phyloP scores from a whole-genome alignment of 164 flowering plant genomes.

The Warburgia ugandensis region DNA sequence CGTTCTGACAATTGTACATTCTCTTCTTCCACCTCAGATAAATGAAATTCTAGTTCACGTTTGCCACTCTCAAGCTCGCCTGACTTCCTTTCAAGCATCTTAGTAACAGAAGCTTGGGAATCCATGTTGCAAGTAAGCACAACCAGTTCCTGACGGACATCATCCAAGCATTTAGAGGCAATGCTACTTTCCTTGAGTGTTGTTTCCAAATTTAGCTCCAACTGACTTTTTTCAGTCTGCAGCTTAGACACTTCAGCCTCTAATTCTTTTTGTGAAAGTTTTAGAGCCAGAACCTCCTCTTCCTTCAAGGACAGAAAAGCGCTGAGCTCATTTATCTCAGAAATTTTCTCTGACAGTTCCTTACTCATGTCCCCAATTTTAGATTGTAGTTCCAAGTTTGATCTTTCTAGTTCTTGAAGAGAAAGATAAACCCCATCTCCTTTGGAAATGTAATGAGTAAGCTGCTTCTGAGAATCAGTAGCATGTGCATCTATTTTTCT shows the following conservation, averaged over 20 bases:
- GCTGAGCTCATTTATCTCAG: slow-evolving; percentile 29
- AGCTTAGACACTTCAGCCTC: slow-evolving; percentile 36
- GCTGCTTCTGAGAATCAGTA: slow-evolving; percentile 16
- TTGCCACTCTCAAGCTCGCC: slow-evolving; percentile 44
- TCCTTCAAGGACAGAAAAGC: slow-evolving; percentile 27
- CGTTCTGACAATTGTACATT: slow-evolving; percentile 41
- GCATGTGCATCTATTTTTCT: slow-evolving; percentile 9
- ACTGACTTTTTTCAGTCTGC: slow-evolving; percentile 30
- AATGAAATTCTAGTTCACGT: slow-evolving; percentile 41
- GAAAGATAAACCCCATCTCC: slow-evolving; percentile 11
- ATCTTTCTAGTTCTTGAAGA: slow-evolving; percentile 23
- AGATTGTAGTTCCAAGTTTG: slow-evolving; percentile 21
- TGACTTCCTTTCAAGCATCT: slow-evolving; percentile 40
- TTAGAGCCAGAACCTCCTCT: slow-evolving; percentile 31
- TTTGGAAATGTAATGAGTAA: slow-evolving; percentile 13
- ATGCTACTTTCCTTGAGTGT: slow-evolving; percentile 28
- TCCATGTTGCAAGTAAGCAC: slow-evolving; percentile 37
- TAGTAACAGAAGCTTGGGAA: slow-evolving; percentile 44
- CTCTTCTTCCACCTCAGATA: slow-evolving; percentile 52
- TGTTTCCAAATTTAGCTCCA: slow-evolving; percentile 35
- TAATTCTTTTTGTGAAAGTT: slow-evolving; percentile 21
- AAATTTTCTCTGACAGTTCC: slow-evolving; percentile 21
- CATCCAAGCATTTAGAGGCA: slow-evolving; percentile 42
- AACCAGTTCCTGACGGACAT: slow-evolving; percentile 32
- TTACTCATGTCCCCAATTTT: slow-evolving; percentile 18